phyloP scores from a whole-genome alignment of 805 yeast species.

The Starmerella sirachaensis region DNA sequence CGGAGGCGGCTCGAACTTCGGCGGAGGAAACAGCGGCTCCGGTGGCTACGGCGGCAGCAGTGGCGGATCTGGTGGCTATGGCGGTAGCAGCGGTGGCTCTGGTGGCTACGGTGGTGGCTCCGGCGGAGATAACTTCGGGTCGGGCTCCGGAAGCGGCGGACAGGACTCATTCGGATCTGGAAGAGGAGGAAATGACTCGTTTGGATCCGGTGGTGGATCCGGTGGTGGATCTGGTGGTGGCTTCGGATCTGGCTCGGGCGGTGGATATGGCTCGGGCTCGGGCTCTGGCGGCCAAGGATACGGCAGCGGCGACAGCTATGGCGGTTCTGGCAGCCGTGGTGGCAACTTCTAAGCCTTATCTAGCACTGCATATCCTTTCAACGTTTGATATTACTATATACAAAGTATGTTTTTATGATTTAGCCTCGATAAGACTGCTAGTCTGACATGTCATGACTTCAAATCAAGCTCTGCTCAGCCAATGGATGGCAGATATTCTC shows the following conservation, averaged over 20 bases:
- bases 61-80: conserved; percentile 5
- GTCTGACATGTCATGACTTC: background rate
- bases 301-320: background rate
- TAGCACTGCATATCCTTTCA: too few species aligned
- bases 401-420: too few species aligned
- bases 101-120: too few species aligned
- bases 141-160: too few species aligned
- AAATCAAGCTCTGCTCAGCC: background rate
- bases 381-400: too few species aligned
- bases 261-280: conserved; percentile 2
- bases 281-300: background rate
- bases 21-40: background rate
- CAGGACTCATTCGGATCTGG: conserved; percentile 1
- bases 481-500: too few species aligned
- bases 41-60: conserved; percentile 1
- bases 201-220: conserved; percentile 3
- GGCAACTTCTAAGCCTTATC: conserved; percentile 1
- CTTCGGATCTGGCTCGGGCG: conserved; percentile 5
- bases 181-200: conserved; percentile 2
- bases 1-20: background rate
- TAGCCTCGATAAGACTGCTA: too few species aligned
- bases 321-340: too few species aligned
- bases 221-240: conserved; percentile 4
- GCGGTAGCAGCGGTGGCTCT: background rate
- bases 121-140: too few species aligned